These are phyloP conservation scores for Globisporangium cylindrosporum DNA, from an alignment of 352 stramenopile genomes.

Conservation along the genomic window DNA sequence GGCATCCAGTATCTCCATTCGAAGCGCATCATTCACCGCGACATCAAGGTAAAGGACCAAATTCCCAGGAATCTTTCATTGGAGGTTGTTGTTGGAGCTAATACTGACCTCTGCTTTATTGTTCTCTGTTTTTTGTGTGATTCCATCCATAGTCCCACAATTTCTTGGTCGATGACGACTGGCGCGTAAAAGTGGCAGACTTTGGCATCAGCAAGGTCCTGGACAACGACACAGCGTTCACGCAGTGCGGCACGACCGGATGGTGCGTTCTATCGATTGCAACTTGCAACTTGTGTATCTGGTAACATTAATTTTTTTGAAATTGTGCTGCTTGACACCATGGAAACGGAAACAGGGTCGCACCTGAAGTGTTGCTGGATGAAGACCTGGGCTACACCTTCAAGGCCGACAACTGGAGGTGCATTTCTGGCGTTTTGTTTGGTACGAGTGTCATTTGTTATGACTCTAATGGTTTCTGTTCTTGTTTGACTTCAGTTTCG, in stretches of 20 bases:
- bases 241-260: slow-evolving; percentile 83
- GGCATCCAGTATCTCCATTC: slow-evolving; percentile 90
- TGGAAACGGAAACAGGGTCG: slow-evolving; percentile 52
- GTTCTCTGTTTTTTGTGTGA: neutral
- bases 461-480: neutral
- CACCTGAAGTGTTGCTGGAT: slow-evolving; percentile 83
- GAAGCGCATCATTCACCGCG: slow-evolving; percentile 84
- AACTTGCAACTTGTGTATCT: neutral
- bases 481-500: slow-evolving; percentile 51
- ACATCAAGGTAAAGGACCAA: slow-evolving; percentile 71
- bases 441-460: neutral
- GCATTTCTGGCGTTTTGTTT: neutral
- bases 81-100: neutral
- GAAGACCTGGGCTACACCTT: slow-evolving; percentile 88
- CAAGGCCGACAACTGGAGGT: slow-evolving; percentile 91
- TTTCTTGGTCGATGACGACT: slow-evolving; percentile 87
- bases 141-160: slow-evolving; percentile 70
- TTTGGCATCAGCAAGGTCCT: slow-evolving; percentile 90
- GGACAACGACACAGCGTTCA: slow-evolving; percentile 82
- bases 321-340: neutral
- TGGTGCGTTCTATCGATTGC: slow-evolving; percentile 39
- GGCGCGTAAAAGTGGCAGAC: slow-evolving; percentile 86
- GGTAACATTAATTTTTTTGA: neutral
- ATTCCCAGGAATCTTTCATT: neutral
- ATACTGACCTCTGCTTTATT: neutral